Evolutionary conservation across 441 rosid genomes (phyloP).

Genomic region (Populus hybrid): DNA sequence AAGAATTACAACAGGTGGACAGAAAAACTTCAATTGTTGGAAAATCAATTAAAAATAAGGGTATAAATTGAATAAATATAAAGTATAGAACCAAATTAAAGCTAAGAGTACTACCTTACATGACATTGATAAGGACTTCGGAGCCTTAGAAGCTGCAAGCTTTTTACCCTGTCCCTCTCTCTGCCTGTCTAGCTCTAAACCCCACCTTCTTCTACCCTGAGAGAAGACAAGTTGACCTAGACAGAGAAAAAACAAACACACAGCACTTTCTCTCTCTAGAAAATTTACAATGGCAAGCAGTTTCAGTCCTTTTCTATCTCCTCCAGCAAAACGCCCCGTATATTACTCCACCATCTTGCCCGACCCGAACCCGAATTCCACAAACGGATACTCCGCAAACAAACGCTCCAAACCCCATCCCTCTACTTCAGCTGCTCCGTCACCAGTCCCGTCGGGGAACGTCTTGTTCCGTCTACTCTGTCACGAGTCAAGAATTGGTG

Average conservation of each 20-base stretch:
- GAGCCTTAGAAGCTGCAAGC: too few species aligned
- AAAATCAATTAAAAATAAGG: too few species aligned
- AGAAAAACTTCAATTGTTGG: too few species aligned
- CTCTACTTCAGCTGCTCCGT: neutral
- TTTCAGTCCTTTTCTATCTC: slow-evolving; percentile 33
- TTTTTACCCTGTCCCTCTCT: too few species aligned
- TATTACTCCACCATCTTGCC: slow-evolving; percentile 15
- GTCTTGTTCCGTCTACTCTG: slow-evolving; percentile 63
- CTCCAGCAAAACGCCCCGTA: slow-evolving; percentile 37
- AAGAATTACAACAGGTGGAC: too few species aligned
- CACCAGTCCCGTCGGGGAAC: slow-evolving; percentile 20
- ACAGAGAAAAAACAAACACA: neutral
- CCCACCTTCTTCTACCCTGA: too few species aligned
- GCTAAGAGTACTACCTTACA: too few species aligned
- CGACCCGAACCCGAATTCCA: slow-evolving; percentile 31
- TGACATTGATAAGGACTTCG: too few species aligned
- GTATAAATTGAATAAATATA: too few species aligned
- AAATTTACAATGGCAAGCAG: slow-evolving; percentile 31
- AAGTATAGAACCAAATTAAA: too few species aligned
- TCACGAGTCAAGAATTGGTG: slow-evolving; percentile 64
- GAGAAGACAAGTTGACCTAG: too few species aligned
- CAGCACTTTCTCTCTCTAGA: neutral
- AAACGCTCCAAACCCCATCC: slow-evolving; percentile 16
- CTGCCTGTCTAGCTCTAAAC: too few species aligned
- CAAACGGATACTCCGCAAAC: slow-evolving; percentile 37